A percentile compares a stretch with the other conserved stretches of the same genome.
These are phyloP conservation scores for Diaporthe ampelina DNA, from an alignment of 2,329 filamentous ascomycete genomes.

Conservation along the genomic window DNA sequence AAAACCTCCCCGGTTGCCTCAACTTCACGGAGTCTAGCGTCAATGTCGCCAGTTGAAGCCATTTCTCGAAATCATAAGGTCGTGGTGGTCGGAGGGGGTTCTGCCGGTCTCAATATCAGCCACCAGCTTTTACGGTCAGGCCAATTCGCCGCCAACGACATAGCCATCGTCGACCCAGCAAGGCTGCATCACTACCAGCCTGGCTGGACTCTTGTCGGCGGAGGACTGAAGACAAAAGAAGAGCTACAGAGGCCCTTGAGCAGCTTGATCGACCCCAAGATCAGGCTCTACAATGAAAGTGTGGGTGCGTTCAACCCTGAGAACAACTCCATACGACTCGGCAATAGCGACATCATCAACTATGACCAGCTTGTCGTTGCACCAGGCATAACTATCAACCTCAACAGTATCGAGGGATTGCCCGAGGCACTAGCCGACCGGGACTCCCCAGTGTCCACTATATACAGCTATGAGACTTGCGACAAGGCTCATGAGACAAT, in stretches of 20 bases:
- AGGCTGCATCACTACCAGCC: slow-evolving; percentile 52
- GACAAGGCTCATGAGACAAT: slow-evolving; percentile 53
- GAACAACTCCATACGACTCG: slow-evolving; percentile 52
- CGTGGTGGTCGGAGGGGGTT: slow-evolving; percentile 45
- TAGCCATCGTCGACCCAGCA: slow-evolving; percentile 54
- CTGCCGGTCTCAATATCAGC: slow-evolving; percentile 43
- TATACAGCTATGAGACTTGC: slow-evolving; percentile 53
- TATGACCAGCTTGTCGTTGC: slow-evolving; percentile 57
- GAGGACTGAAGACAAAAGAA: slow-evolving; percentile 50
- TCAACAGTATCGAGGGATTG: slow-evolving; percentile 51
- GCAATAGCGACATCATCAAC: slow-evolving; percentile 51
- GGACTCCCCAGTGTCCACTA: slow-evolving; percentile 52
- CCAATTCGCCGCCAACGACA: slow-evolving; percentile 50
- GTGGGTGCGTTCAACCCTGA: slow-evolving; percentile 52
- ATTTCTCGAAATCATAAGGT: slow-evolving; percentile 39
- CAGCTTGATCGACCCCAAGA: slow-evolving; percentile 50
- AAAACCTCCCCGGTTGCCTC: not conserved
- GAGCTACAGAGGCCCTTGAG: slow-evolving; percentile 48
- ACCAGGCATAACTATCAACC: slow-evolving; percentile 54
- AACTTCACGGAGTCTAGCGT: no score
- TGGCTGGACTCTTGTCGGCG: slow-evolving; percentile 56
- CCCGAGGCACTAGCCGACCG: slow-evolving; percentile 52
- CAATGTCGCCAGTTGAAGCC: not conserved
- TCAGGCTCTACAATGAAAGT: slow-evolving; percentile 52
- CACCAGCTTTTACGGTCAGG: slow-evolving; percentile 43